A percentile compares a stretch with the other conserved stretches of the same genome.
Evolutionary conservation across 2,329 filamentous ascomycete species (phyloP).

Genomic region (Acrocalymma vagum): DNA sequence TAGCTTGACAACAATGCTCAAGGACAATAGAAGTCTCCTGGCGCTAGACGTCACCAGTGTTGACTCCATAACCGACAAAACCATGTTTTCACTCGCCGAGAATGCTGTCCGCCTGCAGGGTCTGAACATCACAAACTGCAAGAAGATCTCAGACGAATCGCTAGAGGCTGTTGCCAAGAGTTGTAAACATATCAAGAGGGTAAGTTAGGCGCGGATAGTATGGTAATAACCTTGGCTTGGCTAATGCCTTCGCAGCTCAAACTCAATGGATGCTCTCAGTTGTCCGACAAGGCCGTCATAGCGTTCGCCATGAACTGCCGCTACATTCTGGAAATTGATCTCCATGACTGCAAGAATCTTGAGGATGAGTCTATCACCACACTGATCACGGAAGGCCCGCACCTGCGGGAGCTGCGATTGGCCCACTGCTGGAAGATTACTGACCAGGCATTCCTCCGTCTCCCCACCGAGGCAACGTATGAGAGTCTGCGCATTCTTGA

Average conservation of each 20-base stretch:
- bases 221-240: neutral
- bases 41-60: conserved; percentile 90
- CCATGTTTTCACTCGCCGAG: conserved; percentile 78
- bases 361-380: conserved; percentile 85
- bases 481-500: conserved; percentile 94
- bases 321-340: conserved; percentile 94
- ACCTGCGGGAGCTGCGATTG: conserved; percentile 89
- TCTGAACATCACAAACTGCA: conserved; percentile 89
- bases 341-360: conserved; percentile 84
- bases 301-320: conserved; percentile 89
- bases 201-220: no score
- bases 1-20: conserved; percentile 80
- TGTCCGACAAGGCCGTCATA: conserved; percentile 82
- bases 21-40: conserved; percentile 80
- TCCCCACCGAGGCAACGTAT: conserved; percentile 74
- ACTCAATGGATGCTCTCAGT: conserved; percentile 88
- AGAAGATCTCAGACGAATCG: conserved; percentile 84
- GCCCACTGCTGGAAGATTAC: conserved; percentile 86
- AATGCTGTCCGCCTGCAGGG: conserved; percentile 89
- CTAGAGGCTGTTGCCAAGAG: conserved; percentile 80
- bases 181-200: conserved; percentile 87
- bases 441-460: conserved; percentile 84
- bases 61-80: conserved; percentile 80
- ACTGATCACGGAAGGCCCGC: conserved; percentile 78
- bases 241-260: conserved; percentile 74